phyloP scores from a whole-genome alignment of 345 rosid species.

The Gossypium turneri region DNA sequence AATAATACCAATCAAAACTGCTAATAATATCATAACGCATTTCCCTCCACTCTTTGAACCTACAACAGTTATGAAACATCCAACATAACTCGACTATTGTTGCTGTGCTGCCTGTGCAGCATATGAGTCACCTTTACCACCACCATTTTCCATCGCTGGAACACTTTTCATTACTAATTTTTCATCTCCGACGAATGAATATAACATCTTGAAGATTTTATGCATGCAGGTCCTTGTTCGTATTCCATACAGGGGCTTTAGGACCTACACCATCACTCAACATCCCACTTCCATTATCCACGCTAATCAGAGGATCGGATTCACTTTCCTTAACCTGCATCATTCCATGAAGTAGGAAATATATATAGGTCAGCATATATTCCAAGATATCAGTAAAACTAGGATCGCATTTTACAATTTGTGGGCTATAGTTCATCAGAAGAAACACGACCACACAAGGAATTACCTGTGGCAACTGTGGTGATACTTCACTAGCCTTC shows the following conservation, averaged over 20 bases:
- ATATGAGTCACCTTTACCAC: constrained; percentile 20
- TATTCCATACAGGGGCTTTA: constrained; percentile 68
- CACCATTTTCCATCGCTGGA: constrained; percentile 45
- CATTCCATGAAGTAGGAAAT: background rate
- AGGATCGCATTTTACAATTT: background rate
- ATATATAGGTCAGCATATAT: background rate
- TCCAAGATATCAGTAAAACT: background rate
- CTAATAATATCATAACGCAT: constrained; percentile 14
- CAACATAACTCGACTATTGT: constrained; percentile 10
- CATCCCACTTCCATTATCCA: constrained; percentile 67
- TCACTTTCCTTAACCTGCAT: constrained; percentile 75
- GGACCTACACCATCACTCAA: constrained; percentile 49
- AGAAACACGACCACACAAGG: background rate
- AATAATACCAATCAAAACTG: constrained; percentile 25
- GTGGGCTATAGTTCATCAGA: background rate
- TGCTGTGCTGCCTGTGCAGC: background rate
- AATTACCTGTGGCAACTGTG: constrained; percentile 73
- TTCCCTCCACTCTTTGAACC: constrained; percentile 20
- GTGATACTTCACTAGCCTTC: constrained; percentile 60
- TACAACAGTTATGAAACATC: constrained; percentile 13
- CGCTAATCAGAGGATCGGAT: constrained; percentile 69
- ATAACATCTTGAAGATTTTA: constrained; percentile 25
- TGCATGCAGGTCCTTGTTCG: constrained; percentile 88
- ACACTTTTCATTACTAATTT: constrained; percentile 21
- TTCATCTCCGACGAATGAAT: constrained; percentile 17